Evolutionary conservation across 2,329 filamentous ascomycete genomes (phyloP).

Genomic region (Rhynchosporium secalis): DNA sequence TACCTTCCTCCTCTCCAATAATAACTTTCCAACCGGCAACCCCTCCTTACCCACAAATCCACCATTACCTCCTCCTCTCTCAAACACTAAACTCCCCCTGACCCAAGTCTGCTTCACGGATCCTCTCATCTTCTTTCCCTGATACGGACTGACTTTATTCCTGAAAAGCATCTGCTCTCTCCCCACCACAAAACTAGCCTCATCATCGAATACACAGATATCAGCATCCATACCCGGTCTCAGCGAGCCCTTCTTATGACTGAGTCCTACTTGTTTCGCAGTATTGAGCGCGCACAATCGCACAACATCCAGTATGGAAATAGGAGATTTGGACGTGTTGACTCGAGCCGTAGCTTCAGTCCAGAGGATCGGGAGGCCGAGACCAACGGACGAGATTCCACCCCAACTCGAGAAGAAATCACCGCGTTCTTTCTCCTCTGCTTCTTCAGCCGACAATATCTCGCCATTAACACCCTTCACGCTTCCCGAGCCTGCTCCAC

Average conservation of each 20-base stretch:
- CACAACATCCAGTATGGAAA: conserved; percentile 71
- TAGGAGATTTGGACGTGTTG: conserved; percentile 21
- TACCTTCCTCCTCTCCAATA: conserved; percentile 47
- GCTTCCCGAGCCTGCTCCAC: conserved; percentile 29
- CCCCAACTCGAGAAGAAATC: conserved; percentile 98
- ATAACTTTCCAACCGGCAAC: conserved; percentile 47
- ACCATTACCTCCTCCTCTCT: conserved; percentile 30
- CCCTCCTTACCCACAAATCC: conserved; percentile 50
- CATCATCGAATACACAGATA: conserved; percentile 87
- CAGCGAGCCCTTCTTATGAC: conserved; percentile 78
- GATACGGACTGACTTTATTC: conserved; percentile 41
- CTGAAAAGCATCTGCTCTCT: conserved; percentile 76
- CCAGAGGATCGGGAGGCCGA: conserved; percentile 85
- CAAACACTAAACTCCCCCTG: conserved; percentile 38
- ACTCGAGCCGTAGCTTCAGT: conserved; percentile 48
- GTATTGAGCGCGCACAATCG: conserved; percentile 85
- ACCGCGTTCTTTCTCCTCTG: conserved; percentile 53
- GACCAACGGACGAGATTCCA: conserved; percentile 89
- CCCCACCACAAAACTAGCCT: conserved; percentile 72
- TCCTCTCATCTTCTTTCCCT: conserved; percentile 66
- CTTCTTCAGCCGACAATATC: conserved; percentile 38
- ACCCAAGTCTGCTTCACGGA: conserved; percentile 41
- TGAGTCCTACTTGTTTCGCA: conserved; percentile 81
- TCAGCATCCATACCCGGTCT: conserved; percentile 84
- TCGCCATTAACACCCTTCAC: conserved; percentile 34